Evolutionary conservation across 352 stramenopile species (phyloP).

Genomic region (Globisporangium spinosum): DNA sequence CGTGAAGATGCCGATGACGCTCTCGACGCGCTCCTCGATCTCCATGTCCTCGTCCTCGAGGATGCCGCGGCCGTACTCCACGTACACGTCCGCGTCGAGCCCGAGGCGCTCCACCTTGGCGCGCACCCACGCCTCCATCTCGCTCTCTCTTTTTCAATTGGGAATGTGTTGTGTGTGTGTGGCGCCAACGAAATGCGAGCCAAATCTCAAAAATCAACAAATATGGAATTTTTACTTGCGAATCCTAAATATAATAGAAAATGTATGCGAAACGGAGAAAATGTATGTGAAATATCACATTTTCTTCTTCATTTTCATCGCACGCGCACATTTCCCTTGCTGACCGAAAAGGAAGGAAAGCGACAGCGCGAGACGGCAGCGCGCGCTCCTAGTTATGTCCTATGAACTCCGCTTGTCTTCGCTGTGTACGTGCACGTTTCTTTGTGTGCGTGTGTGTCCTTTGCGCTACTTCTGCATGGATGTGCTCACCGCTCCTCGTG

Average conservation of each 20-base stretch:
- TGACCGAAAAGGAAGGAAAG: background rate
- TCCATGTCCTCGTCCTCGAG: slow-evolving; percentile 70
- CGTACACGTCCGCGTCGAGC: slow-evolving; percentile 74
- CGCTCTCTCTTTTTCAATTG: background rate
- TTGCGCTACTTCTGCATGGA: background rate
- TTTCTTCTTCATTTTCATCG: background rate
- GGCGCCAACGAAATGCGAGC: background rate
- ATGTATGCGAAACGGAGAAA: background rate
- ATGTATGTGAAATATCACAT: background rate
- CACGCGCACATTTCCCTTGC: background rate
- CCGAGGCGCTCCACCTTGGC: slow-evolving; percentile 51
- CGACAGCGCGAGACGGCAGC: too few species aligned
- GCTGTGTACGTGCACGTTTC: background rate
- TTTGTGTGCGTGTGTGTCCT: background rate
- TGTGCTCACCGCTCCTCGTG: background rate
- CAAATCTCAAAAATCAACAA: background rate
- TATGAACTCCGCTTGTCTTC: background rate
- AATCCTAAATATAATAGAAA: background rate
- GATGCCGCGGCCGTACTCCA: slow-evolving; percentile 67
- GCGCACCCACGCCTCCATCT: slow-evolving; percentile 62
- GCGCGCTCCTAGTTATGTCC: background rate
- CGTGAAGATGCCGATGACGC: slow-evolving; percentile 56
- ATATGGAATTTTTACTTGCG: background rate
- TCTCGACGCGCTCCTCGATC: slow-evolving; percentile 65
- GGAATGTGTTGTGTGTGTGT: background rate